phyloP scores from a whole-genome alignment of 1,284 basidiomycete genomes.

The Anthracocystis setariae region DNA sequence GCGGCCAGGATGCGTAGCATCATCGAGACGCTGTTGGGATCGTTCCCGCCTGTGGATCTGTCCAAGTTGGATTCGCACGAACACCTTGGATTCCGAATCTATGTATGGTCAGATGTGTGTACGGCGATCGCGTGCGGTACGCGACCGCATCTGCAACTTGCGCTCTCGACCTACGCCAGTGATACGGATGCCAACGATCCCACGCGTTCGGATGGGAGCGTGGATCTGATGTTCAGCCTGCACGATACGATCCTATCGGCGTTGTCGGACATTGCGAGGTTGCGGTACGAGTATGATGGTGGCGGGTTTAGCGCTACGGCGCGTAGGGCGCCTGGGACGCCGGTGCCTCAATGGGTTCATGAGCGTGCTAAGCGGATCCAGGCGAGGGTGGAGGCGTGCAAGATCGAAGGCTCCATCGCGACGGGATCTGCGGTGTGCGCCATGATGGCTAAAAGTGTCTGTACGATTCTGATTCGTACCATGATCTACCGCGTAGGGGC shows the following conservation, averaged over 20 bases:
- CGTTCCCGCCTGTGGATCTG: slow-evolving; percentile 33
- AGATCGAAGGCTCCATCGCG: slow-evolving; percentile 16
- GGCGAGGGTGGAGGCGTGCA: slow-evolving; percentile 10
- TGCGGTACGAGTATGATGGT: slow-evolving; percentile 36
- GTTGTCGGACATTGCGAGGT: slow-evolving; percentile 38
- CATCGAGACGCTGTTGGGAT: slow-evolving; percentile 29
- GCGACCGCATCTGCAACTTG: slow-evolving; percentile 35
- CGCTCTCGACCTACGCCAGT: slow-evolving; percentile 13
- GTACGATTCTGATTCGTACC: slow-evolving; percentile 31
- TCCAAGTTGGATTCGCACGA: slow-evolving; percentile 26
- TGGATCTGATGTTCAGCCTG: slow-evolving; percentile 27
- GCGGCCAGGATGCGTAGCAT: slow-evolving; percentile 24
- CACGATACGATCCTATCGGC: slow-evolving; percentile 23
- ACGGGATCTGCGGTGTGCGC: slow-evolving; percentile 34
- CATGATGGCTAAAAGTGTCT: slow-evolving; percentile 29
- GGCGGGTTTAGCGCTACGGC: slow-evolving; percentile 30
- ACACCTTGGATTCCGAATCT: slow-evolving; percentile 34
- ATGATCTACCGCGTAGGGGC: slow-evolving; percentile 40
- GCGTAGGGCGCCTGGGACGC: slow-evolving; percentile 4
- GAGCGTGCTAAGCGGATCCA: slow-evolving; percentile 30
- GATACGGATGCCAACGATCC: background rate
- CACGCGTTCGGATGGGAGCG: background rate
- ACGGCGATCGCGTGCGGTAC: slow-evolving; percentile 38
- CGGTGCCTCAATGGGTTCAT: slow-evolving; percentile 37
- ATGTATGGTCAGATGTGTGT: slow-evolving; percentile 36